Evolutionary conservation across 345 rosid genomes (phyloP), one percentile per base, ranked within the genome.

Genomic region (Syzygium grande): DNA sequence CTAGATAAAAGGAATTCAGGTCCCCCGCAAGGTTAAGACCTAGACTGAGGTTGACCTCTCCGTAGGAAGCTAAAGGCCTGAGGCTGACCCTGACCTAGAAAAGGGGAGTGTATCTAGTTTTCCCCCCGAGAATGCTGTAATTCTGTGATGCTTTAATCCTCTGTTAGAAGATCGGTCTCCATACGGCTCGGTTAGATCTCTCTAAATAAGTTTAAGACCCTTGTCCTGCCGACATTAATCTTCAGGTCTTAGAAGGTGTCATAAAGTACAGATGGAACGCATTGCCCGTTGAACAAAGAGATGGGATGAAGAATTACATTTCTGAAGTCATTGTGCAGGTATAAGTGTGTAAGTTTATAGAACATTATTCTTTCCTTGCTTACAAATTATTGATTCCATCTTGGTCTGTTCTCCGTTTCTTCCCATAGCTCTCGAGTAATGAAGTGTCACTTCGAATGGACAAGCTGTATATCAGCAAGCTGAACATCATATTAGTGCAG

Each of bases 261-360:
- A 97, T 98, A 41, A 98, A 98, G 94, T 98, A 98, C 87, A 93
- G 99, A 90, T 98, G 99, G 99, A 98, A 98, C 90, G 99, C 98
- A 11, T 92, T 98, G 90, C 99, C 99, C 21, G 97, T 90, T 88
- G 97, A 95, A 88, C 99, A 98, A 86, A 93, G 99, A 84, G 99
- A 98, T 93, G 99, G 99, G 84, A 98, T 98, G 99, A 98, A 95
- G 93, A 98, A 98, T 88, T 97, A 98, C 90, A 98, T 98, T 89
- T 98, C 99, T 55, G 99, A 98, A 93, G 97, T 98, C 89, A 98
- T 98, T 87, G 99, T 97, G 53, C 99, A 95, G 98, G 99, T 98
- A 93, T 79, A 38, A 41, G 73, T 63, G 52, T 51, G 16, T 12
- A 30, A 21, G 55, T 61, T 29, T 63, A 63, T 63, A 78, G 51